These are phyloP conservation scores for Aspergillus sp. DNA, from an alignment of 2,329 filamentous ascomycete genomes.

Conservation along the genomic window DNA sequence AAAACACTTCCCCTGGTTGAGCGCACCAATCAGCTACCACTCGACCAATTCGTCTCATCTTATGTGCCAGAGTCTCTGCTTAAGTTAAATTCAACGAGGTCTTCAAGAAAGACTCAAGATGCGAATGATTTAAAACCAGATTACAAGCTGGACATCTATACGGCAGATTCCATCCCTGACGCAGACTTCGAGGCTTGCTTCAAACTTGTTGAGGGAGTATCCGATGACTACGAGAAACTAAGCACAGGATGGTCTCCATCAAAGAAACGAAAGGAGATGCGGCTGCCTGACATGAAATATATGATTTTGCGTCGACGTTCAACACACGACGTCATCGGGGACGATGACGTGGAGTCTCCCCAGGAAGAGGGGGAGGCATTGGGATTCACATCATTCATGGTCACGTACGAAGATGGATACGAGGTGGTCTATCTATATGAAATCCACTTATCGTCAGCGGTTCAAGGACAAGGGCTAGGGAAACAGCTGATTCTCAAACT, in stretches of 20 bases:
- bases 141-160: constrained; percentile 26
- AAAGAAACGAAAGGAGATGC: constrained; percentile 56
- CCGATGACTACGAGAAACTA: constrained; percentile 48
- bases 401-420: constrained; percentile 51
- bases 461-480: constrained; percentile 50
- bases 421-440: constrained; percentile 63
- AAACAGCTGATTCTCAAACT: constrained; percentile 45
- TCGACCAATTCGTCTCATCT: constrained; percentile 32
- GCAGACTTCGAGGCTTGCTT: constrained; percentile 48
- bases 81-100: constrained; percentile 3
- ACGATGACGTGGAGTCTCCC: background rate
- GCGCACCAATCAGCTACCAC: constrained; percentile 36
- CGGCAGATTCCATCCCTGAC: constrained; percentile 31
- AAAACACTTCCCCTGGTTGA: constrained; percentile 33
- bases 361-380: constrained; percentile 11
- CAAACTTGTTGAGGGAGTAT: constrained; percentile 48
- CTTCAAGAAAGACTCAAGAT: background rate
- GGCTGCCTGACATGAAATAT: constrained; percentile 54
- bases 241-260: constrained; percentile 50
- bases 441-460: constrained; percentile 46
- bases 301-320: constrained; percentile 41
- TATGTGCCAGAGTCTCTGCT: constrained; percentile 23
- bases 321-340: background rate
- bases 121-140: background rate
- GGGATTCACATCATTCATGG: constrained; percentile 52